Evolutionary conservation across 1,284 basidiomycete genomes (phyloP), one percentile per base, ranked within the genome.

Genomic region (Austroboletus rostrupii): DNA sequence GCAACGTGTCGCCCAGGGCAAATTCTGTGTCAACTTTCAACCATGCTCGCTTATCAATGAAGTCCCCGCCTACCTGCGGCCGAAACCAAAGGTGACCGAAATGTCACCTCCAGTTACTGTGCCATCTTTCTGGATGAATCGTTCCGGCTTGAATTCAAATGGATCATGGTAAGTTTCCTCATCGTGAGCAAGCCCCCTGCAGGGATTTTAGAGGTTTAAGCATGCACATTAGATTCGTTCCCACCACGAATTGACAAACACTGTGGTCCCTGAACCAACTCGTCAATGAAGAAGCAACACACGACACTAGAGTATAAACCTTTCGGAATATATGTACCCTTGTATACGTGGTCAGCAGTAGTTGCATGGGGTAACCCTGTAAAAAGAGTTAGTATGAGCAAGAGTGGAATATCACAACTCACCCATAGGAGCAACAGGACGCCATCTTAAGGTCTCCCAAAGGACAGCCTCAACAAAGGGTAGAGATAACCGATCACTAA

Each of bases 371-470:
- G 73, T 11, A 79, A 57, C 33, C 67, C 77, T 77, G 53, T 28
- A 16, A 40, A 16, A 40, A 28, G 19, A 20, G 42, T 54, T 33
- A 52, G 41, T 11, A 31, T 23, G 20, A 17, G 31, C 35, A 9
- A 33, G 44, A 47, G 38, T 36, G 26, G 29, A 50, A 36, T 10
- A 13, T 13, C 13, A 41, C 14, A 57, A 49, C 66, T 57, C 42
- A 76, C 78, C 75, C 14, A 79, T 50, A 44, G 78, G 76, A 19
- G 62, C 64, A 10, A 74, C 69, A 11, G 79, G 76, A 17, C 75
- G 70, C 67, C 72, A 83, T 20, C 81, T 66, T 17, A 80, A 54
- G 2, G 76, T 70, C 57, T 85, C 83, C 53, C 75, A 76, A 47
- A 80, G 53, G 7, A 80, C 55, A 0, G 78, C 78, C n/a, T 67